Base-by-base conservation (phyloP, 1,139 yeast genomes). In the Eremothecium coryli region DNA sequence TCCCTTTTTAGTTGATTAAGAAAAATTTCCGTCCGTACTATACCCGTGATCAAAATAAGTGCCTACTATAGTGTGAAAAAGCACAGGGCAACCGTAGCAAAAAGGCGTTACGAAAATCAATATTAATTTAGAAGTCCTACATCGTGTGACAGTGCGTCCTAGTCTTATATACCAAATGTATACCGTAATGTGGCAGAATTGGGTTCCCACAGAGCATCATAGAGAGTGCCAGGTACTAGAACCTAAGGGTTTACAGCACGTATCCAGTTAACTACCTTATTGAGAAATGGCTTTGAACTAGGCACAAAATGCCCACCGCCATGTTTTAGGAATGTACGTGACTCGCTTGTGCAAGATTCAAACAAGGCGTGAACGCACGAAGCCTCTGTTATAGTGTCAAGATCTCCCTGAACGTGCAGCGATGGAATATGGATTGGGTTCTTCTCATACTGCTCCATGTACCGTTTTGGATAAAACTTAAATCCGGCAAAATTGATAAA, bases 281-380 rank as follows among this genome's bases (percentile, higher is more conserved):
- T 70, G 2, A 80, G 69, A 50, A 72, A 64, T 5, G 70, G 61
- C 50, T 74, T 76, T 2, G 81, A 70, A 45, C 79, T 79, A 4
- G 95, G 95, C 11, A 82, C 88, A 53, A 77, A 82, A 54, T 84
- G 95, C 0, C 93, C 93, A 23, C 94, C 94, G 2, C 88, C 82
- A 53, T 84, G 95, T 41, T 66, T 71, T 43, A 82, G 52, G 26
- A 76, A 42, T 3, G 68, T 67, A 27, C 72, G 57, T 4, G 71
- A 65, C 2, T 57, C 61, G 4, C 61, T 63, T 31, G 62, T 61
- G 45, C 79, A 73, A 2, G 66, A 58, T 8, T 82, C 70, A 47
- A 66, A 76, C 27, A 88, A 61, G 1, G 65, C 60, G 58, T 73
- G 61, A 0, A 80, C 69, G 40, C 93, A 66, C 31, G 71, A 78